These are phyloP conservation scores for Clonostachys rhizophaga DNA, from an alignment of 2,329 filamentous ascomycete genomes.

Conservation along the genomic window DNA sequence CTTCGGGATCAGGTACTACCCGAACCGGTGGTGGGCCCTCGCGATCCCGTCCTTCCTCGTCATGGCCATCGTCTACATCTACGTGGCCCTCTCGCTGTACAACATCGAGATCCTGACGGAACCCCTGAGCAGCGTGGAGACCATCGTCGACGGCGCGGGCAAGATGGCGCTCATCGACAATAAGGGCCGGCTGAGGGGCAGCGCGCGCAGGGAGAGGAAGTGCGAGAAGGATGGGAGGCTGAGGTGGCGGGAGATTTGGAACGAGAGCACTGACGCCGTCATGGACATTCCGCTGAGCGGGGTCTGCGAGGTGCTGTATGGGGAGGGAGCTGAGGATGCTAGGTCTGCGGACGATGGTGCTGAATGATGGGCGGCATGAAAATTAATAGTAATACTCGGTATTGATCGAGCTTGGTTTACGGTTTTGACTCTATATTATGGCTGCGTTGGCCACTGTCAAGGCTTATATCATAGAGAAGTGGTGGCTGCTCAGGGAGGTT, in stretches of 20 bases:
- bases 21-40: constrained; percentile 95
- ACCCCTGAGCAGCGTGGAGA: constrained; percentile 75
- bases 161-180: constrained; percentile 79
- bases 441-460: no score
- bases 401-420: no score
- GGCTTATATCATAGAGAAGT: no score
- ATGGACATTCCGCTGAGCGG: constrained; percentile 95
- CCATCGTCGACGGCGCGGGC: constrained; percentile 85
- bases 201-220: constrained; percentile 26
- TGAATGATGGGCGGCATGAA: background rate
- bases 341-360: constrained; percentile 12
- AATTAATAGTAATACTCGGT: background rate
- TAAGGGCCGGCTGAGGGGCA: constrained; percentile 49
- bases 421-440: no score
- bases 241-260: constrained; percentile 84
- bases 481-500: no score
- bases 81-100: constrained; percentile 85
- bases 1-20: constrained; percentile 93
- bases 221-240: constrained; percentile 28
- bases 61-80: constrained; percentile 86
- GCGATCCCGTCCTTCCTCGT: constrained; percentile 89
- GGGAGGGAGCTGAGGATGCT: constrained; percentile 38
- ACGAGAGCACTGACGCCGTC: constrained; percentile 89
- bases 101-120: constrained; percentile 88
- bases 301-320: constrained; percentile 92